These are phyloP conservation scores for Saccharomycopsis oosterbeekiorum DNA, from an alignment of 805 yeast genomes.

Conservation along the genomic window DNA sequence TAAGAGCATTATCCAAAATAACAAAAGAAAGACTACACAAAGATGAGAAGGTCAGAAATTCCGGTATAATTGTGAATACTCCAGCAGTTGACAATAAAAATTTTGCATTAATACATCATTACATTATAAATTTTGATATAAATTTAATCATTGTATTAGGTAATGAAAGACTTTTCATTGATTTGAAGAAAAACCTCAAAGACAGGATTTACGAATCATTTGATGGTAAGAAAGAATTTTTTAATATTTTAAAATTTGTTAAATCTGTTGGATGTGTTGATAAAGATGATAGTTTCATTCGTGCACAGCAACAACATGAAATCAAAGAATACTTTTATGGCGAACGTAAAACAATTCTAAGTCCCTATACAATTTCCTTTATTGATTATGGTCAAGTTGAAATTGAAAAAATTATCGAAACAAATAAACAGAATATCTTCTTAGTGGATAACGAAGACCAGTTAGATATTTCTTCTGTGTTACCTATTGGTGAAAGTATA, in stretches of 20 bases:
- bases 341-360: constrained; percentile 47
- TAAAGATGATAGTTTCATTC: constrained; percentile 53
- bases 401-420: constrained; percentile 49
- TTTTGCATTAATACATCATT: constrained; percentile 40
- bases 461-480: constrained; percentile 23
- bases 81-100: constrained; percentile 50
- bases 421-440: not conserved
- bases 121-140: constrained; percentile 50
- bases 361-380: constrained; percentile 73
- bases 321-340: constrained; percentile 92
- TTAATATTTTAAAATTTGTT: constrained; percentile 51
- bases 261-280: constrained; percentile 72
- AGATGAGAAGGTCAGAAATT: constrained; percentile 34
- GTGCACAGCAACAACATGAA: constrained; percentile 65
- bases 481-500: constrained; percentile 25
- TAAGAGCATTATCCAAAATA: constrained; percentile 25
- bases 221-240: constrained; percentile 16
- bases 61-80: constrained; percentile 68
- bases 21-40: constrained; percentile 38
- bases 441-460: not conserved
- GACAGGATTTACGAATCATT: constrained; percentile 27
- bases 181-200: constrained; percentile 37
- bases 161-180: constrained; percentile 58
- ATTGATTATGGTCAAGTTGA: constrained; percentile 51
- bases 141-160: constrained; percentile 63